Evolutionary conservation across 2,329 filamentous ascomycete genomes (phyloP), one percentile per base, ranked within the genome.

Genomic region (Cladophialophora bantiana): DNA sequence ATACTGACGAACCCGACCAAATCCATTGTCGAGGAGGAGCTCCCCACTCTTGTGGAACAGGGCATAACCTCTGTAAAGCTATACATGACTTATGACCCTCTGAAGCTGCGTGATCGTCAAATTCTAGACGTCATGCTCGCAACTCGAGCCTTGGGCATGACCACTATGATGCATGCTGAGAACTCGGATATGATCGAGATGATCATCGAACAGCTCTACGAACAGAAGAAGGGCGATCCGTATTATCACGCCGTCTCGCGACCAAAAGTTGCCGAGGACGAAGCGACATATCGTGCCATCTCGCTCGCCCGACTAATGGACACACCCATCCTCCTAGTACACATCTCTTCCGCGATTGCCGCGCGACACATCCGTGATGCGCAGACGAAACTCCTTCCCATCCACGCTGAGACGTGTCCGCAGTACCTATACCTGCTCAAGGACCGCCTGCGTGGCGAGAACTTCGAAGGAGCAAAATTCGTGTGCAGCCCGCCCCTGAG

Each of bases 341-440:
- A 86, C 36, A 40, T 67, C 9, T 67, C 65, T 7, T 54, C 53
- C 38, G 65, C 53, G 18, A 18, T 63, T 0, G 84, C 84, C 2
- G 80, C 83, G 10, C 73, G 76, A 4, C 81, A 83, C 67, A 82
- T 86, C 59, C 79, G 82, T 36, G 74, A 78, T 13, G 84, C 85
- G 0, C 84, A 87, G 72, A 80, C 80, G 7, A 73, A 78, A 6
- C 79, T 82, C 0, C 76, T 86, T 15, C 84, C 85, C 0, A 79
- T 87, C 18, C 82, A 84, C 68, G 85, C 82, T 0, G 84, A 87
- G 74, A 87, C 85, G 1, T 87, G 85, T 72, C 85, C 85, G 3
- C 85, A 87, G 62, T 87, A 87, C 68, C 78, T 87, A 13, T 84
- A 84, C 67, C 77, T 87, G 13, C 82, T 83, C 1, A 79, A 81